Base-by-base conservation (phyloP, 1,139 yeast genomes). In the Tardiomyces blankii region DNA sequence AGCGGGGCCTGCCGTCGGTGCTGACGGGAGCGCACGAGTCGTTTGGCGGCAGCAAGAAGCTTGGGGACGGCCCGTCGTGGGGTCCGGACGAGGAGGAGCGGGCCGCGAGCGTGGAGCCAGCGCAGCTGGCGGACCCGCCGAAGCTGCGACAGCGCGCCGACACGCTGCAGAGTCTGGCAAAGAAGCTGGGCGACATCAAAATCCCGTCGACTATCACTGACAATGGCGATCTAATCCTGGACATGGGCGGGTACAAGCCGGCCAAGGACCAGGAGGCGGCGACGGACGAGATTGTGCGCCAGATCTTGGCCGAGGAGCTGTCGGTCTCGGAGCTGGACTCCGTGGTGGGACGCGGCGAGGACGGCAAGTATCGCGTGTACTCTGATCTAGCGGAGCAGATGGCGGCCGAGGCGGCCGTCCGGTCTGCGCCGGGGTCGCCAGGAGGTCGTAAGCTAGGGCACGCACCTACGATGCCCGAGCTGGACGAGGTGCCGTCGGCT, bases 191-290 rank as follows among this genome's bases (percentile, higher is more conserved):
- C 21, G 73, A 75, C 51, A 76, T 78, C 54, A 86, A 88, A 56
- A 89, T 91, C 39, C 96, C 97, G 1, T 82, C 94, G 18, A 87
- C 82, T 54, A 76, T 89, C 40, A 95, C 87, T 52, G 81, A 83
- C 53, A 86, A 87, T 57, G 98, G 98, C 12, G 96, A 89, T 60
- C 74, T 93, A 58, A 77, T 89, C 42, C 69, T 93, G 43, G 99
- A 93, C 66, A 86, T 91, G 82, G 95, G 88, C 56, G 99, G 99
- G 23, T 93, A 93, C 66, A 91, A 89, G 65, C 85, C 95, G 32
- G 86, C 82, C 54, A 81, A 83, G 53, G 86, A 82, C 59, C 66
- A 66, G 41, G 58, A 65, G 38, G 55, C 61, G 42, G 66, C 60
- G 42, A 57, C 71, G 5, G 73, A 69, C 45, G 81, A 80, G 48